Evolutionary conservation across 139 green algal genomes (phyloP).

Genomic region (Closterium sp.): DNA sequence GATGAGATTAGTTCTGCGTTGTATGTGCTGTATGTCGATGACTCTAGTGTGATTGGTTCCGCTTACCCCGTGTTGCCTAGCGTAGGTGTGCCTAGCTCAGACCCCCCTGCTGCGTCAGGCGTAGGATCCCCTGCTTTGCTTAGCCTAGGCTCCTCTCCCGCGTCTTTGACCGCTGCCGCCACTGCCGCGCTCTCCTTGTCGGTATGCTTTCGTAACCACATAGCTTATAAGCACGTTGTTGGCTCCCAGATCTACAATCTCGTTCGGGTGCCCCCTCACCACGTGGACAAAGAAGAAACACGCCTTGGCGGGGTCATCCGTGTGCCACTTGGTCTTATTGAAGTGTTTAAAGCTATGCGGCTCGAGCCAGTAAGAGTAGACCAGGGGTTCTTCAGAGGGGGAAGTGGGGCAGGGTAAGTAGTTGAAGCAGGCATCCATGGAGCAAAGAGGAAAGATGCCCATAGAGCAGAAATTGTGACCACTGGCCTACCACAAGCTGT

Average conservation of each 20-base stretch:
- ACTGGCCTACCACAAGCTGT: not conserved
- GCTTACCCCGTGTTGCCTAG: no score
- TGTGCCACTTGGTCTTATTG: not conserved
- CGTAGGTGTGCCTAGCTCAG: no score
- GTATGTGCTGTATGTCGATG: no score
- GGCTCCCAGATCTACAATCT: not conserved
- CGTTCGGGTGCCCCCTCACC: not conserved
- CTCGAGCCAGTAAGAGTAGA: not conserved
- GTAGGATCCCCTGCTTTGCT: no score
- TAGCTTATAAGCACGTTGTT: not conserved
- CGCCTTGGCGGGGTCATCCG: not conserved
- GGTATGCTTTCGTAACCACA: not conserved
- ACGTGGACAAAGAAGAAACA: slow-evolving; percentile 6
- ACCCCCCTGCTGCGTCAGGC: no score
- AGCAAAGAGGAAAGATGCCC: not conserved
- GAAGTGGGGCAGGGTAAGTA: not conserved
- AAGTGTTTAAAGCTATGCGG: not conserved
- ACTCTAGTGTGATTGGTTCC: no score
- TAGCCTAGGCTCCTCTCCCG: no score
- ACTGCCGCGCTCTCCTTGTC: no score
- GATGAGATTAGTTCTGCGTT: no score
- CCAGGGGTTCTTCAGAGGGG: not conserved
- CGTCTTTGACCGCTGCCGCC: no score
- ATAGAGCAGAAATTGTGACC: not conserved
- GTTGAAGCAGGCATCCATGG: slow-evolving; percentile 6